Base-by-base conservation (phyloP, 1,284 basidiomycete species). In the Fomitopsis schrenkii region DNA sequence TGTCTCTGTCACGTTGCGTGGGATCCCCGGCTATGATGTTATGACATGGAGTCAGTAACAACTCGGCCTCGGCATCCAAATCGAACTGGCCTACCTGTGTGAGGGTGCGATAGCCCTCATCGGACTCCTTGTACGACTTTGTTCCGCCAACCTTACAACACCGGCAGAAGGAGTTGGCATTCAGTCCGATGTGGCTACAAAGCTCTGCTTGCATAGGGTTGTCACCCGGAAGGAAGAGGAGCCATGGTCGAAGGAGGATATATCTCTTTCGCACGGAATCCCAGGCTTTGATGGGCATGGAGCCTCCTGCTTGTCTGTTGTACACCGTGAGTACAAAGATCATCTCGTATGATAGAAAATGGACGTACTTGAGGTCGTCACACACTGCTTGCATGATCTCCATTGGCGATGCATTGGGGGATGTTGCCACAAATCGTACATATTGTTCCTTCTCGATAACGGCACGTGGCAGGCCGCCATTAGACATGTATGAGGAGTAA, bases 161-260 rank as follows among this genome's bases (percentile, higher is more conserved):
- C 2, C 40, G 54, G 26, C 54, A 55, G 38, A 55, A 55, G 22
- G 3, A 28, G 19, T 53, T 76, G 2, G 67, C 63, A 0, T 59
- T 63, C 0, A 76, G 58, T 0, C 74, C 70, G 19, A 55, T 64
- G 1, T 75, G 73, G 42, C 72, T 72, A 36, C 71, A 75, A 15
- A 65, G 60, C 50, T 77, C 70, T 0, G 71, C 70, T 50, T 76
- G 76, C 75, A 76, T 76, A 0, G 73, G 75, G 59, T 77, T 77
- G 55, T 77, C 69, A 1, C 74, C 73, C 1, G 69, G 59, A 2
- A 70, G 52, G 33, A 74, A 68, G 0, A 74, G 57, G 0, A 35
- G 50, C 46, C 66, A 73, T 3, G 68, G 71, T 1, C 70, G 33
- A 1, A 75, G 55, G 6, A 73, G 60, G 38, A 75, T 64, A 14